These are phyloP conservation scores for Daedalea quercina DNA, from an alignment of 768 basidiomycete species.

Conservation along the genomic window DNA sequence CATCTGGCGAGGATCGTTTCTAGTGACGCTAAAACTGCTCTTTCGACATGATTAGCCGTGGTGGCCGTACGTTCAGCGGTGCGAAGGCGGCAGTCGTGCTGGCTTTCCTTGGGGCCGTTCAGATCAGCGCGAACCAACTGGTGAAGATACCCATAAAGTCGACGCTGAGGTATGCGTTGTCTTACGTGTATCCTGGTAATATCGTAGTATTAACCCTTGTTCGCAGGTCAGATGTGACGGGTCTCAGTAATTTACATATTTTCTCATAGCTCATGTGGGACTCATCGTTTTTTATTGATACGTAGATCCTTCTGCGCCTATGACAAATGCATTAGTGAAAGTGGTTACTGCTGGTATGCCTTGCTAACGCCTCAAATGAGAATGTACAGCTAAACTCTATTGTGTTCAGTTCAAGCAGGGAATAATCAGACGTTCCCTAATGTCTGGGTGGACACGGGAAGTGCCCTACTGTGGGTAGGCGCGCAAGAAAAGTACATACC, in stretches of 20 bases:
- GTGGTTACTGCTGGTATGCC: slow-evolving; percentile 3
- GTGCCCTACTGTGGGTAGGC: slow-evolving; percentile 8
- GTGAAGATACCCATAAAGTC: slow-evolving; percentile 1
- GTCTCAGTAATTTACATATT: too few relatives aligned
- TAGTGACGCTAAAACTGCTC: too few relatives aligned
- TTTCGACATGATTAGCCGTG: background rate
- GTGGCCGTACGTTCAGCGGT: background rate
- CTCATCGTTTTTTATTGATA: background rate
- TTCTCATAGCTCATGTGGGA: background rate
- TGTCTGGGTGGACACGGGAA: slow-evolving; percentile 7
- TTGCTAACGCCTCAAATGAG: background rate
- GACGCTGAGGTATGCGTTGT: background rate
- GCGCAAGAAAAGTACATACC: slow-evolving; percentile 1
- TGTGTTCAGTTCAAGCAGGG: slow-evolving; percentile 1
- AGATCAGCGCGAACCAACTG: background rate
- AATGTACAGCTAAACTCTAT: background rate
- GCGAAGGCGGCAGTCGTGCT: background rate
- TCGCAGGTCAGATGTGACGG: too few relatives aligned
- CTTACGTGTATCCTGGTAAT: too few relatives aligned
- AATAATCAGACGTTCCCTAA: slow-evolving; percentile 5
- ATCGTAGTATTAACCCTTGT: too few relatives aligned
- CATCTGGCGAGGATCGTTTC: too few relatives aligned
- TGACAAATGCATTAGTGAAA: slow-evolving; percentile 3
- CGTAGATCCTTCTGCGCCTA: background rate
- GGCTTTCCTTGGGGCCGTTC: background rate